A percentile compares a stretch with the other conserved stretches of the same genome.
phyloP scores from a whole-genome alignment of 768 basidiomycete species.

The Leucosporidium creatinivorum region DNA sequence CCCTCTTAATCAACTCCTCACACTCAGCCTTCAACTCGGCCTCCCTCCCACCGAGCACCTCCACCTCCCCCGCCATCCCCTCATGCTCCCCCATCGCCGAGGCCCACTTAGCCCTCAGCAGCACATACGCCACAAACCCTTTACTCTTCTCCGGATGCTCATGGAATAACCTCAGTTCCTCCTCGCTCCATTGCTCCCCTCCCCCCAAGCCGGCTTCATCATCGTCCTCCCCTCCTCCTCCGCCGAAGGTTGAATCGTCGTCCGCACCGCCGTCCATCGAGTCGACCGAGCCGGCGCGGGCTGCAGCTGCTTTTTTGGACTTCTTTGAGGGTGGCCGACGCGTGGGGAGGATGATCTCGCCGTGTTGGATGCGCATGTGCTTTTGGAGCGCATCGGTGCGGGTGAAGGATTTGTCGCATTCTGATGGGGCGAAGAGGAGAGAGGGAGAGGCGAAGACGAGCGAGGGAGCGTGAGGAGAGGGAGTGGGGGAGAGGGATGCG shows the following conservation, averaged over 20 bases:
- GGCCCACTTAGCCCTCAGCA: slow-evolving; percentile 68
- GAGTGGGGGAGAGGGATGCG: background rate
- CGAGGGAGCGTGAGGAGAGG: background rate
- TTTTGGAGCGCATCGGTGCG: slow-evolving; percentile 84
- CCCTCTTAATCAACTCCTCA: slow-evolving; percentile 48
- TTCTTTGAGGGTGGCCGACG: slow-evolving; percentile 44
- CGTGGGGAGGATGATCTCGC: slow-evolving; percentile 65
- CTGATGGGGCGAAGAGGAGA: slow-evolving; percentile 44
- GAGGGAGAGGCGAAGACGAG: slow-evolving; percentile 1
- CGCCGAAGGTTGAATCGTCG: background rate
- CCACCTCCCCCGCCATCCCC: slow-evolving; percentile 58
- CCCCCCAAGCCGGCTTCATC: slow-evolving; percentile 2
- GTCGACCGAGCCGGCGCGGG: slow-evolving; percentile 18
- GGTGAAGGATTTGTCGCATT: slow-evolving; percentile 91
- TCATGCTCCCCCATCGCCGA: slow-evolving; percentile 64
- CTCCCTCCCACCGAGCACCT: slow-evolving; percentile 51
- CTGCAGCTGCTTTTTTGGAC: background rate
- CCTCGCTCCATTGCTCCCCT: slow-evolving; percentile 6
- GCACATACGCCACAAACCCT: slow-evolving; percentile 55
- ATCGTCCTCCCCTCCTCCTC: background rate
- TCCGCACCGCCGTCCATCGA: slow-evolving; percentile 7
- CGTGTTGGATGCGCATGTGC: slow-evolving; percentile 75
- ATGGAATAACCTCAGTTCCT: slow-evolving; percentile 17
- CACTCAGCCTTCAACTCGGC: slow-evolving; percentile 35
- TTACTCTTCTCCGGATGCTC: slow-evolving; percentile 17